Evolutionary conservation across 139 green algal species (phyloP).

Genomic region (Diplosphaera chodatii): DNA sequence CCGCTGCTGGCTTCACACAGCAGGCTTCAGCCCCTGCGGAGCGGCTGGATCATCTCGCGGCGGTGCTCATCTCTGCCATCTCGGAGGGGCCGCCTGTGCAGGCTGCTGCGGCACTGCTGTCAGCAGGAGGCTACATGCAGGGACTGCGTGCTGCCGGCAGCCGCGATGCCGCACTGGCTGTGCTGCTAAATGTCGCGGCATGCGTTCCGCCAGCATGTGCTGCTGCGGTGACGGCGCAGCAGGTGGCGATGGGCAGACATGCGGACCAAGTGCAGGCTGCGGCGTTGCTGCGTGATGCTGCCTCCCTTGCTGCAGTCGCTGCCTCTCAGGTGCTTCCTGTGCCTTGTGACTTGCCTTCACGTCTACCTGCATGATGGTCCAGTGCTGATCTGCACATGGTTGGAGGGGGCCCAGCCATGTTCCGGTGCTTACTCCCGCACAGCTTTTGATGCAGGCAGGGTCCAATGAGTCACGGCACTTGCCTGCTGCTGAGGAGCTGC

Average conservation of each 20-base stretch:
- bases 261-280: not conserved
- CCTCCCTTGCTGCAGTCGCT: constrained; percentile 7
- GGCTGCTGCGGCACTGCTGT: not conserved
- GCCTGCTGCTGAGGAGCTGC: not conserved
- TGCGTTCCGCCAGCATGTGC: no score
- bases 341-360: no score
- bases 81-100: not conserved
- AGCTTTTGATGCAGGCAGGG: not conserved
- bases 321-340: constrained; percentile 11
- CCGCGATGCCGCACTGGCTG: no score
- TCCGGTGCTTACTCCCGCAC: no score
- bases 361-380: no score
- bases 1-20: not conserved
- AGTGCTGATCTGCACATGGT: no score
- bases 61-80: not conserved
- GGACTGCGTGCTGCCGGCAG: not conserved
- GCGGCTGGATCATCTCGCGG: not conserved
- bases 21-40: not conserved
- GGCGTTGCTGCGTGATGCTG: constrained; percentile 2
- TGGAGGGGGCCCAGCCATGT: no score
- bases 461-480: not conserved
- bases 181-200: no score
- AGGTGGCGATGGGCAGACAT: no score
- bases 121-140: not conserved
- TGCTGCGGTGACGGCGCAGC: not conserved